Percentiles rank a stretch among this genome's conserved stretches.
phyloP scores from a whole-genome alignment of 306 rosid genomes.

The Coriaria nepalensis region DNA sequence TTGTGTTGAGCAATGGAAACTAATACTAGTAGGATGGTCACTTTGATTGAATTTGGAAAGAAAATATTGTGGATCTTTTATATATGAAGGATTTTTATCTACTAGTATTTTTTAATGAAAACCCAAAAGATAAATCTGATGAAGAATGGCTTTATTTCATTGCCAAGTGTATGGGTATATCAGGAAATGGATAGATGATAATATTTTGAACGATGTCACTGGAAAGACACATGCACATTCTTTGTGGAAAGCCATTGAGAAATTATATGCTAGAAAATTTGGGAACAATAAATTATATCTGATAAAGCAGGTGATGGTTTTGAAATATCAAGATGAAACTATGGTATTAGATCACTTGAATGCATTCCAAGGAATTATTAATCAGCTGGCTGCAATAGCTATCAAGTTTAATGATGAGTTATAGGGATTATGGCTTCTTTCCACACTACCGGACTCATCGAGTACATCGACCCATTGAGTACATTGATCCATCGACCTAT shows the following conservation, averaged over 20 bases:
- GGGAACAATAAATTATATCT: not conserved
- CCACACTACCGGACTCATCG: not conserved
- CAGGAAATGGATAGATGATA: not conserved
- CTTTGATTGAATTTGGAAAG: not conserved
- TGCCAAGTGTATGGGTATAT: not conserved
- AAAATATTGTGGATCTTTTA: not conserved
- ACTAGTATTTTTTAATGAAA: not conserved
- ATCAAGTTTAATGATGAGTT: not conserved
- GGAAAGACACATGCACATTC: too few species aligned
- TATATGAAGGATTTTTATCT: too few species aligned
- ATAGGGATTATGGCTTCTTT: not conserved
- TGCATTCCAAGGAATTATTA: constrained; percentile 1
- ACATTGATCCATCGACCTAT: too few species aligned
- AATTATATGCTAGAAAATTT: not conserved
- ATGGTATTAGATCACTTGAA: not conserved
- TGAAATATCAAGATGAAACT: constrained; percentile 1
- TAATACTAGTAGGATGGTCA: not conserved
- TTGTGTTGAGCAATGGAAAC: not conserved
- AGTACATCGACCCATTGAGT: too few species aligned
- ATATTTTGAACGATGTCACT: not conserved
- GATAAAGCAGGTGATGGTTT: not conserved
- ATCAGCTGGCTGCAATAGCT: not conserved
- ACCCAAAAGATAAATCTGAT: too few species aligned
- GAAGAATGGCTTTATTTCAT: too few species aligned
- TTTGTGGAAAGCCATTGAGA: not conserved